Percentiles rank a stretch among this genome's conserved stretches.
phyloP scores from a whole-genome alignment of 805 yeast species.

The Scheffersomyces ergatensis region DNA sequence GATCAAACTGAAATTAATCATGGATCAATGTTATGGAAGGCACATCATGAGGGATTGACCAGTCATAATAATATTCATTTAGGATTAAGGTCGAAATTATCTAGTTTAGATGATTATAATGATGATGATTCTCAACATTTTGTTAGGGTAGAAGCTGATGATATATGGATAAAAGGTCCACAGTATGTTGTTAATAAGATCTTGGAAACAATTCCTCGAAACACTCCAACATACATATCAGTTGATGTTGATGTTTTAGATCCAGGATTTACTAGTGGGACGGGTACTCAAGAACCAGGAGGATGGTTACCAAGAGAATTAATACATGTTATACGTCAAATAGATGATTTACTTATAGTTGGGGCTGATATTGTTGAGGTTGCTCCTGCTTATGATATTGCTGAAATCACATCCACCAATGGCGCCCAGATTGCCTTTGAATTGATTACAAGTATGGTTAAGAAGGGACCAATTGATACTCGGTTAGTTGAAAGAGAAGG shows the following conservation, averaged over 20 bases:
- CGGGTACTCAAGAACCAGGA: constrained; percentile 61
- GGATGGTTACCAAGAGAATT: constrained; percentile 58
- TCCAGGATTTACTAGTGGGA: constrained; percentile 57
- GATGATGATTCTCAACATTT: constrained; percentile 73
- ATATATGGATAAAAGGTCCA: constrained; percentile 65
- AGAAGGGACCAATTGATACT: constrained; percentile 35
- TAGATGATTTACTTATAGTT: constrained; percentile 45
- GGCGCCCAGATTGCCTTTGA: constrained; percentile 74
- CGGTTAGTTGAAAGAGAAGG: background rate
- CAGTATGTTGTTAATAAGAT: constrained; percentile 56
- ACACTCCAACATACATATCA: constrained; percentile 69
- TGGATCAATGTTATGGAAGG: constrained; percentile 87
- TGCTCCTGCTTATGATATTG: constrained; percentile 61
- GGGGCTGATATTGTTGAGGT: constrained; percentile 62
- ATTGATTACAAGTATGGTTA: constrained; percentile 71
- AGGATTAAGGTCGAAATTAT: constrained; percentile 71
- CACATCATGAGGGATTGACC: constrained; percentile 64
- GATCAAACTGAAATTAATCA: constrained; percentile 65
- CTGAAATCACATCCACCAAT: constrained; percentile 65
- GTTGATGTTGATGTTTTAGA: constrained; percentile 72
- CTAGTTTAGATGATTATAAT: constrained; percentile 61
- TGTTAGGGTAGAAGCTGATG: constrained; percentile 67
- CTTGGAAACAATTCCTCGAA: constrained; percentile 52
- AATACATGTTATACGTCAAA: constrained; percentile 43
- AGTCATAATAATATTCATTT: constrained; percentile 64